These are phyloP conservation scores for Flaveria ramosissima DNA, from an alignment of 129 eudicot species.

Conservation along the genomic window DNA sequence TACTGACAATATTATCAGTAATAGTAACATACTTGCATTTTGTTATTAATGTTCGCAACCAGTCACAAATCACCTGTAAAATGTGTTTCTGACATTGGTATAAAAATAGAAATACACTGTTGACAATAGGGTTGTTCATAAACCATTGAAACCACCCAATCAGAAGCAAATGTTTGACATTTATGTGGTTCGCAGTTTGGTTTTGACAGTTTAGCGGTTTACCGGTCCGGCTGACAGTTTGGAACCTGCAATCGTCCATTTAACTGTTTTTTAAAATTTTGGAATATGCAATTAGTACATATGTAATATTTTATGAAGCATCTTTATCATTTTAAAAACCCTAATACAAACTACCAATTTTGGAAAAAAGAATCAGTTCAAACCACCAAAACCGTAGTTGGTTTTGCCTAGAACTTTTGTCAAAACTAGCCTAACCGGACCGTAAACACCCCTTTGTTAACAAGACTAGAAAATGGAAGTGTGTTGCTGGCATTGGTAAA, in stretches of 20 bases:
- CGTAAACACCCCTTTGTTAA: background rate
- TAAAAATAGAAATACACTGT: background rate
- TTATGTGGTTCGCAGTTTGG: no score
- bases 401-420: no score
- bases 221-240: no score
- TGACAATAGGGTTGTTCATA: background rate
- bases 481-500: background rate
- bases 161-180: background rate
- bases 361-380: no score
- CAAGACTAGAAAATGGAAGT: background rate
- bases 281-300: no score
- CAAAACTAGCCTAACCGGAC: background rate
- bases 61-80: background rate
- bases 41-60: background rate
- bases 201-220: no score
- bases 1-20: background rate
- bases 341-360: no score
- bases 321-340: no score
- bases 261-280: no score
- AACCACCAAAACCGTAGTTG: no score
- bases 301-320: no score
- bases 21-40: slow-evolving; percentile 1
- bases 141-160: background rate
- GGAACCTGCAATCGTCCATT: no score
- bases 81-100: background rate